Conservation (phyloP, 169 alveolate species). For the Plasmodium yoelii region DNA sequence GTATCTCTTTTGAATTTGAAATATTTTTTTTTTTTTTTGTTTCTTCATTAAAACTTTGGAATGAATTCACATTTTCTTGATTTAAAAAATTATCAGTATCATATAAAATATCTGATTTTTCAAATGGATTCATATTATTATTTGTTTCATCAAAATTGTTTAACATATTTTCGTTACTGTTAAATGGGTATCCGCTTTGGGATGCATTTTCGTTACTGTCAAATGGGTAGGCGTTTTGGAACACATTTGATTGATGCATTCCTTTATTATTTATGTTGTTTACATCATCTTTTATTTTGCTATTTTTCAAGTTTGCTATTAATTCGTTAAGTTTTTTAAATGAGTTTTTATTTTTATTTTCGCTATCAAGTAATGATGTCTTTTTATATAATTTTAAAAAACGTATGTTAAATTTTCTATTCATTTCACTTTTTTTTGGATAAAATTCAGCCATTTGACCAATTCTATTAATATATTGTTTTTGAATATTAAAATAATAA, state of each 20-base stretch:
- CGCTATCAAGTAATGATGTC: slow-evolving; percentile 34
- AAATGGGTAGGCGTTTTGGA: background rate
- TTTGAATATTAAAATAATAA: slow-evolving; percentile 38
- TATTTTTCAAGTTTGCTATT: slow-evolving; percentile 7
- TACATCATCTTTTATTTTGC: background rate
- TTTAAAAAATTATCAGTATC: background rate
- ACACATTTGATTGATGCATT: background rate
- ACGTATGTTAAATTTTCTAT: slow-evolving; percentile 14
- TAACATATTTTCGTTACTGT: background rate
- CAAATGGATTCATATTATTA: background rate
- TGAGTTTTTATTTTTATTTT: slow-evolving; percentile 8
- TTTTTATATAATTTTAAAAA: slow-evolving; percentile 28
- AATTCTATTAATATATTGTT: slow-evolving; percentile 12
- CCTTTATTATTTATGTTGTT: background rate
- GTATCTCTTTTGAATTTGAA: background rate
- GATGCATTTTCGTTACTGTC: background rate
- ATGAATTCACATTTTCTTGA: background rate
- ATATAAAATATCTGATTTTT: background rate
- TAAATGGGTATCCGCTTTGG: background rate
- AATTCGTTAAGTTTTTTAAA: slow-evolving; percentile 12
- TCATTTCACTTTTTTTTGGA: slow-evolving; percentile 38
- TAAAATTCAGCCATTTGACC: slow-evolving; percentile 1
- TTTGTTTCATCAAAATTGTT: too few relatives aligned
- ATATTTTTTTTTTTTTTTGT: background rate
- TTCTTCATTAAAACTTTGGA: background rate